These are phyloP conservation scores for Euphorbia pulcherrima DNA, from an alignment of 345 rosid species.

Conservation along the genomic window DNA sequence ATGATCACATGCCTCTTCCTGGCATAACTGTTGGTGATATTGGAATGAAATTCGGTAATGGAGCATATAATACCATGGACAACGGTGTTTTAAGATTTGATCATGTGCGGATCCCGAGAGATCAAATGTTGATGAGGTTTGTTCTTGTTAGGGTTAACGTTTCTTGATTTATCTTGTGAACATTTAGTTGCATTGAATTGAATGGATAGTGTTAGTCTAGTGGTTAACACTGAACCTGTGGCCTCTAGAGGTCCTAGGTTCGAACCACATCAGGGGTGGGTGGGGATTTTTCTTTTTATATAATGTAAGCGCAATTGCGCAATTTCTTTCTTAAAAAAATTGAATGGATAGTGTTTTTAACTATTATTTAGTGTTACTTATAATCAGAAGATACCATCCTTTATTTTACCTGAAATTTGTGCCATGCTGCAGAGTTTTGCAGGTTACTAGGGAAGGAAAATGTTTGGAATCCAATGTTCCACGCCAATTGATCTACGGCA, in stretches of 20 bases:
- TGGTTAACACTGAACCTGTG: too few relatives aligned
- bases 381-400: not conserved
- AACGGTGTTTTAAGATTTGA: constrained; percentile 89
- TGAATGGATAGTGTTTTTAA: not conserved
- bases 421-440: constrained; percentile 59
- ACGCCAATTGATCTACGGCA: constrained; percentile 83
- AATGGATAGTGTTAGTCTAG: not conserved
- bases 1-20: constrained; percentile 94
- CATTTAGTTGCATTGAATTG: not conserved
- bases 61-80: constrained; percentile 93
- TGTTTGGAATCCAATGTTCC: constrained; percentile 74
- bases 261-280: too few relatives aligned
- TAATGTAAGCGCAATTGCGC: too few relatives aligned
- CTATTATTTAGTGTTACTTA: not conserved
- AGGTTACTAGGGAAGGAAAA: constrained; percentile 92
- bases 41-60: constrained; percentile 88
- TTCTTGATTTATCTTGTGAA: constrained; percentile 6
- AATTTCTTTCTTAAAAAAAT: too few relatives aligned
- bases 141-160: constrained; percentile 14
- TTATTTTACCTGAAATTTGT: constrained; percentile 16
- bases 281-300: too few relatives aligned
- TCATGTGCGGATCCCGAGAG: constrained; percentile 84
- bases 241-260: too few relatives aligned
- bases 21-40: constrained; percentile 91
- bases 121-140: constrained; percentile 94